Conservation (phyloP, 352 stramenopile genomes). For the Phytopythium oedochilum region DNA sequence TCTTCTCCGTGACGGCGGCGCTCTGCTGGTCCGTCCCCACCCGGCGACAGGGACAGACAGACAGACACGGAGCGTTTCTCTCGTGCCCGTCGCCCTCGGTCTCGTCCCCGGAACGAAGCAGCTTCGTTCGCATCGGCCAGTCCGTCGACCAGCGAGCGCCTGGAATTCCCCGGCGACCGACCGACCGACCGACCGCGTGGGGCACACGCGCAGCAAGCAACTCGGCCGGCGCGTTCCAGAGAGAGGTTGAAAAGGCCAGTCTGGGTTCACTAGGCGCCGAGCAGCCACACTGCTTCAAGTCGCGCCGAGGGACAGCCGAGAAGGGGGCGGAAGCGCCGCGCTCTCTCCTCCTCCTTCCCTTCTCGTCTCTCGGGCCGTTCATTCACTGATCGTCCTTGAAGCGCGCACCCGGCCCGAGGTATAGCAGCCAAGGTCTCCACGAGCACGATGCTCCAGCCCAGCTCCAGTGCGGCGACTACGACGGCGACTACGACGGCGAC, state of each 20-base stretch:
- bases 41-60: no score
- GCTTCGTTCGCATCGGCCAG: no score
- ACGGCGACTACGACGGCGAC: background rate
- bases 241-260: conserved; percentile 6
- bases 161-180: background rate
- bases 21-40: no score
- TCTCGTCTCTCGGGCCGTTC: background rate
- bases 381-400: conserved; percentile 1
- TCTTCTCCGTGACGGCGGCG: background rate
- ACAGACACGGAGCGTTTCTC: conserved; percentile 1
- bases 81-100: background rate
- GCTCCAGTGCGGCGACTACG: background rate
- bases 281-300: background rate
- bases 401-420: background rate
- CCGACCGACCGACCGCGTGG: no score
- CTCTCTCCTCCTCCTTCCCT: background rate
- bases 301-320: background rate
- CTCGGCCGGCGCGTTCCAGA: background rate
- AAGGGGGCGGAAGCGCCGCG: background rate
- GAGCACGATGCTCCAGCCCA: background rate
- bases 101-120: background rate
- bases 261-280: background rate
- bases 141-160: background rate
- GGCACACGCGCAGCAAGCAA: no score
- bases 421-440: background rate